Percentiles rank a stretch among this genome's conserved stretches.
Evolutionary conservation across 2,329 filamentous ascomycete genomes (phyloP).

Genomic region (Nothomitra cinnamomea): DNA sequence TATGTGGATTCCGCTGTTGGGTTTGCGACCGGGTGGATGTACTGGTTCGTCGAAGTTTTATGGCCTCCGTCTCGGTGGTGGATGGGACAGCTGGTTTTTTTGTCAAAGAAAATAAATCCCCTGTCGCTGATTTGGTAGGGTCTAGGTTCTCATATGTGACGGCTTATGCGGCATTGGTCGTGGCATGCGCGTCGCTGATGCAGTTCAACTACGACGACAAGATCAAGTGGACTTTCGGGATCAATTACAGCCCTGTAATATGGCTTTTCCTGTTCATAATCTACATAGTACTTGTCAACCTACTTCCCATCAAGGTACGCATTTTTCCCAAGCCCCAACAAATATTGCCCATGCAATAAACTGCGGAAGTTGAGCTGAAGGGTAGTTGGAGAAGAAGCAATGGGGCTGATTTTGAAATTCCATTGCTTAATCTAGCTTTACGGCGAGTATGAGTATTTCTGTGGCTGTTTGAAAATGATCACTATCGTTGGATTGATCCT

Average conservation of each 20-base stretch:
- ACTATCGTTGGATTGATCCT: slow-evolving; percentile 23
- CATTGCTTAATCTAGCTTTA: slow-evolving; percentile 13
- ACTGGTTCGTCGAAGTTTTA: too few relatives aligned
- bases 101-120: background rate
- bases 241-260: slow-evolving; percentile 19
- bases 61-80: too few relatives aligned
- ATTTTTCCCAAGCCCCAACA: too few relatives aligned
- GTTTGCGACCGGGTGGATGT: slow-evolving; percentile 25
- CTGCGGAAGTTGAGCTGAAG: slow-evolving; percentile 5
- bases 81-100: slow-evolving; percentile 9
- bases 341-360: too few relatives aligned
- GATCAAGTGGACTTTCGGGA: slow-evolving; percentile 15
- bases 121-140: too few relatives aligned
- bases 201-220: slow-evolving; percentile 24
- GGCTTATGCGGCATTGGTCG: slow-evolving; percentile 21
- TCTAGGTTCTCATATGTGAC: slow-evolving; percentile 24
- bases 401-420: too few relatives aligned
- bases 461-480: slow-evolving; percentile 22
- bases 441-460: slow-evolving; percentile 24
- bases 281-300: slow-evolving; percentile 20
- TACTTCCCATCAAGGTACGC: slow-evolving; percentile 21
- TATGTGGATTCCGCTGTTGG: slow-evolving; percentile 23
- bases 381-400: too few relatives aligned
- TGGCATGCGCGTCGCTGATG: slow-evolving; percentile 21
- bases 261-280: slow-evolving; percentile 23